Base-by-base conservation (phyloP, 139 green algal genomes). In the Protoeuglena noctilucae region DNA sequence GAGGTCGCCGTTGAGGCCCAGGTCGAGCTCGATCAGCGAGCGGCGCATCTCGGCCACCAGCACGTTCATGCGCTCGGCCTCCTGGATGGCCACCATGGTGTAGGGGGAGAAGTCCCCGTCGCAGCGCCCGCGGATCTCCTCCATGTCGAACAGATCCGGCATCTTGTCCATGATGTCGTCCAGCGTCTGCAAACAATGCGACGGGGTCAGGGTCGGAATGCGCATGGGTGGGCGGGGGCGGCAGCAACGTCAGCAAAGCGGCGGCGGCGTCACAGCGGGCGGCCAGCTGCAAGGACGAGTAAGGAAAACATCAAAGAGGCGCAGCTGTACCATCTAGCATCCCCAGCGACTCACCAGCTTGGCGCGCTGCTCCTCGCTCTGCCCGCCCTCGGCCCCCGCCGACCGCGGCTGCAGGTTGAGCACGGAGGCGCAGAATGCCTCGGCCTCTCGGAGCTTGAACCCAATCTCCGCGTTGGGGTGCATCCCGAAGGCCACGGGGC, bases 401-500 rank as follows among this genome's bases (percentile, higher is more conserved):
- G 82, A 69, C 12, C 77, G 66, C 18, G 79, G 78, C 71, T 88
- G 77, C 53, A 93, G 70, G 54, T 70, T 61, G 49, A 82, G 62
- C 45, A 93, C 45, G 29, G 57, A 72, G 41, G 53, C 71, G 9
- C 48, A 53, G 12, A 62, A 48, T 0, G 60, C 69, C 60, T 88
- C 81, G 0, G 76, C 80, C 71, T 93, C 83, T 22, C 78, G 74
- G 50, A 92, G 79, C 63, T 84, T 83, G 78, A 88, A 93, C 18
- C 86, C 85, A 25, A 93, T 86, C 66, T 93, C 86, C 2, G 86
- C 86, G 58, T 94, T 95, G 49, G 85, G 75, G 70, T 93, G 83
- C 66, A 95, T 62, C 1, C 86, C 86, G 58, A 91, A 93, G 1
- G 84, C 78, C 0, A 83, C 45, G 0, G 83, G 76, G 1, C 74